These are phyloP conservation scores for Anthracocystis walkeri DNA, from an alignment of 1,284 basidiomycete species.

Conservation along the genomic window DNA sequence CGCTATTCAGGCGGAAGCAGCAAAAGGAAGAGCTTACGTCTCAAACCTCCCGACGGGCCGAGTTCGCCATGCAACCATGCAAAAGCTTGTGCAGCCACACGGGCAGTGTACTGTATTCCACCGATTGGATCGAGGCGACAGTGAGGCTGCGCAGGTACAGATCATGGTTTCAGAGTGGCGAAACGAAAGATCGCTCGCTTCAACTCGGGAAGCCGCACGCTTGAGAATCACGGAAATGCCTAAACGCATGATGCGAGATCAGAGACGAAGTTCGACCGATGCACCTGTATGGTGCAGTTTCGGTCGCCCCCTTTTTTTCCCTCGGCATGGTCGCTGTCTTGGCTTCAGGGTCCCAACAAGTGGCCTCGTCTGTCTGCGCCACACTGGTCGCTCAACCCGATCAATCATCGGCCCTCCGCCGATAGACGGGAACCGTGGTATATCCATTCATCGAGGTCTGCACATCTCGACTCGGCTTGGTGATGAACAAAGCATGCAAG, in stretches of 20 bases:
- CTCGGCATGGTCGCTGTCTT: conserved; percentile 3
- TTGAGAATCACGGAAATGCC: conserved; percentile 8
- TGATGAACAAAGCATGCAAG: too few species aligned
- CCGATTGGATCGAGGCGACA: conserved; percentile 1
- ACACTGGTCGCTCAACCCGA: not conserved
- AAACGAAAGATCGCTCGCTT: not conserved
- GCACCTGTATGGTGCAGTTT: conserved; percentile 15
- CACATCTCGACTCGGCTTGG: too few species aligned
- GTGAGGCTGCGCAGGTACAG: not conserved
- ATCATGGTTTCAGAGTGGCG: not conserved
- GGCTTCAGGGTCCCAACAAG: not conserved
- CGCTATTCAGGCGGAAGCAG: not conserved
- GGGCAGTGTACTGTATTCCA: not conserved
- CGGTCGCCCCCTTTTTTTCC: not conserved
- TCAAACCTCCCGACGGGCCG: conserved; percentile 4
- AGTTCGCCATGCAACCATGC: not conserved
- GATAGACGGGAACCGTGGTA: too few species aligned
- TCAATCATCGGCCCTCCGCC: too few species aligned
- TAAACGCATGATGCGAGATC: conserved; percentile 16
- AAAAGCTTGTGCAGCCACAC: not conserved
- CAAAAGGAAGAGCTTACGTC: not conserved
- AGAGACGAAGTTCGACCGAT: conserved; percentile 40
- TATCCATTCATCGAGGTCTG: too few species aligned
- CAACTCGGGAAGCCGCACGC: not conserved
- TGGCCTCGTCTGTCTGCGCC: not conserved